phyloP scores from a whole-genome alignment of 768 basidiomycete genomes.

The Grammothele lineata region DNA sequence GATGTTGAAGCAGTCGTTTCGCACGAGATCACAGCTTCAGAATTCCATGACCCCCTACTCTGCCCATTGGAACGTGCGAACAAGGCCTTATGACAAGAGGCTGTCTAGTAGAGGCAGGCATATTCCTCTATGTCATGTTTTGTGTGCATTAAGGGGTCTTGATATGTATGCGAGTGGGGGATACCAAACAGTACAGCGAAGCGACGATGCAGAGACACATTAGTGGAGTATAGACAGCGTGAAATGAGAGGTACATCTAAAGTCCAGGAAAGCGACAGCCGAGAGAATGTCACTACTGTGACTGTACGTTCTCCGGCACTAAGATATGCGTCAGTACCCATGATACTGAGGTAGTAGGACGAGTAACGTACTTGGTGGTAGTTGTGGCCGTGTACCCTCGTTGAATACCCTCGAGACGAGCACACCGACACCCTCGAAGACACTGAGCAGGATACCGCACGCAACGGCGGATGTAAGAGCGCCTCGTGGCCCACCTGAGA shows the following conservation, averaged over 20 bases:
- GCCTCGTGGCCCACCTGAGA: slow-evolving; percentile 83
- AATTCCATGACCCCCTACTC: too few species aligned
- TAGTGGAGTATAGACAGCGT: slow-evolving; percentile 20
- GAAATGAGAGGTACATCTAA: slow-evolving; percentile 42
- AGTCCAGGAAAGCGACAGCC: slow-evolving; percentile 28
- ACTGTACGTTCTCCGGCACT: slow-evolving; percentile 57
- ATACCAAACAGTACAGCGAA: slow-evolving; percentile 6
- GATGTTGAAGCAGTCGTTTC: too few species aligned
- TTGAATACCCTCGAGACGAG: slow-evolving; percentile 86
- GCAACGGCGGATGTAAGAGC: slow-evolving; percentile 91
- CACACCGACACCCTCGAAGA: slow-evolving; percentile 94
- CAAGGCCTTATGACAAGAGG: too few species aligned
- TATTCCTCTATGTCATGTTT: neutral
- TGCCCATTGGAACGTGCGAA: too few species aligned
- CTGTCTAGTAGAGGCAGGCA: too few species aligned
- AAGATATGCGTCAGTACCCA: slow-evolving; percentile 7
- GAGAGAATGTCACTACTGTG: slow-evolving; percentile 35
- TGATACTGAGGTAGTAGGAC: too few species aligned
- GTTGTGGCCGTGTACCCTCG: slow-evolving; percentile 73
- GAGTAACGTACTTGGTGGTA: slow-evolving; percentile 66
- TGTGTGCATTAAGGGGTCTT: neutral
- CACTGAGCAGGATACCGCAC: slow-evolving; percentile 93
- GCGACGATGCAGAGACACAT: slow-evolving; percentile 4
- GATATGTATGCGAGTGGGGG: slow-evolving; percentile 11
- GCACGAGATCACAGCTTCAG: too few species aligned